Evolutionary conservation across 2,329 filamentous ascomycete species (phyloP).

Genomic region (Chaetomiaceae sp.): DNA sequence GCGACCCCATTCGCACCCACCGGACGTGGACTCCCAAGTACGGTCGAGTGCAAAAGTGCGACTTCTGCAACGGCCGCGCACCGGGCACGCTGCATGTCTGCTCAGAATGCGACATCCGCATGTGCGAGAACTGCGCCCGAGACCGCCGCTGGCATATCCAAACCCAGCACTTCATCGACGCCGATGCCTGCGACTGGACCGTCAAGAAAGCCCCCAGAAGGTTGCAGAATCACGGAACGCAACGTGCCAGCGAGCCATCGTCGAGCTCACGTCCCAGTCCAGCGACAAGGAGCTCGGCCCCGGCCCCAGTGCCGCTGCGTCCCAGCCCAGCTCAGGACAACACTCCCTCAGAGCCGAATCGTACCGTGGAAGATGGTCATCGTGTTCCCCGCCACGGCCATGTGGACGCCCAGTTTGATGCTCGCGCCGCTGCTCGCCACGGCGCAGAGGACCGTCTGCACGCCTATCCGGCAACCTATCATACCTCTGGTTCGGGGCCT

Average conservation of each 20-base stretch:
- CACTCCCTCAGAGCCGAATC: no score
- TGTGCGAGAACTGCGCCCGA: constrained; percentile 18
- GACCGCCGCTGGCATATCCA: constrained; percentile 6
- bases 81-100: constrained; percentile 15
- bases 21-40: constrained; percentile 12
- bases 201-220: not conserved
- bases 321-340: no score
- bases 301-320: no score
- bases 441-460: not conserved
- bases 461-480: not conserved
- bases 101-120: constrained; percentile 6
- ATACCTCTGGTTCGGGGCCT: not conserved
- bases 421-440: not conserved
- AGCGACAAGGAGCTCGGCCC: no score
- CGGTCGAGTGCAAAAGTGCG: constrained; percentile 20
- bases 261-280: no score
- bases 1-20: constrained; percentile 10
- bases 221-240: not conserved
- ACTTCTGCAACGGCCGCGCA: constrained; percentile 18
- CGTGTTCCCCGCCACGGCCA: not conserved
- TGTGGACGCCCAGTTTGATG: not conserved
- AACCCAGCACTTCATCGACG: constrained; percentile 15
- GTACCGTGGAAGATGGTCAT: no score
- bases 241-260: not conserved
- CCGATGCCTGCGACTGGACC: constrained; percentile 15